Conservation (phyloP, 2,329 filamentous ascomycete species). For the Lasiodiplodia gonubiensis region DNA sequence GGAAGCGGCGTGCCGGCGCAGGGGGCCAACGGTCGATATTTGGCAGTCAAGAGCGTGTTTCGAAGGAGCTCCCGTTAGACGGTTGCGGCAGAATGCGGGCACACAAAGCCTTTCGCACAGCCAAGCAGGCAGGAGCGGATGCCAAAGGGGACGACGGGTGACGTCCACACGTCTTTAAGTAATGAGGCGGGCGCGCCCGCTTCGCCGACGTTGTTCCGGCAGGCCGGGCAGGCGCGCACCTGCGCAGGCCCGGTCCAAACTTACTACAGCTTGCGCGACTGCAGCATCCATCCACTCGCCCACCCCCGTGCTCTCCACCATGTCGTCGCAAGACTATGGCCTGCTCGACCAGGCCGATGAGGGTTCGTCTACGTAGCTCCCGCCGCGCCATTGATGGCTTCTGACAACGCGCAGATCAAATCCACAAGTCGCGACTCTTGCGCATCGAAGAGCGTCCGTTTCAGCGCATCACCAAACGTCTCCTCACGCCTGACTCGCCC, state of each 20-base stretch:
- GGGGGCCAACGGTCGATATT: background rate
- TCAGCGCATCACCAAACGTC: slow-evolving; percentile 82
- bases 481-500: slow-evolving; percentile 72
- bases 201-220: background rate
- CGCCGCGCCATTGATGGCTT: slow-evolving; percentile 15
- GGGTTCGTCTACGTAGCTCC: slow-evolving; percentile 39
- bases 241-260: background rate
- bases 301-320: slow-evolving; percentile 34
- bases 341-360: slow-evolving; percentile 77
- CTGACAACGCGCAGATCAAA: slow-evolving; percentile 64
- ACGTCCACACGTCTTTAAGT: slow-evolving; percentile 15
- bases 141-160: slow-evolving; percentile 4
- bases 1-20: slow-evolving; percentile 5
- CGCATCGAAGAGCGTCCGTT: slow-evolving; percentile 93
- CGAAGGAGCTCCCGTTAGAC: background rate
- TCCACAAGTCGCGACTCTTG: slow-evolving; percentile 85
- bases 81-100: background rate
- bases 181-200: background rate
- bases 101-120: background rate
- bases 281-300: background rate
- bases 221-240: too few species aligned
- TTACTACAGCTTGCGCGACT: background rate
- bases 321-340: slow-evolving; percentile 61
- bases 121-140: background rate
- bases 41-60: background rate